phyloP scores from a whole-genome alignment of 176 grass and related monocot species.

The Chloris gayana region DNA sequence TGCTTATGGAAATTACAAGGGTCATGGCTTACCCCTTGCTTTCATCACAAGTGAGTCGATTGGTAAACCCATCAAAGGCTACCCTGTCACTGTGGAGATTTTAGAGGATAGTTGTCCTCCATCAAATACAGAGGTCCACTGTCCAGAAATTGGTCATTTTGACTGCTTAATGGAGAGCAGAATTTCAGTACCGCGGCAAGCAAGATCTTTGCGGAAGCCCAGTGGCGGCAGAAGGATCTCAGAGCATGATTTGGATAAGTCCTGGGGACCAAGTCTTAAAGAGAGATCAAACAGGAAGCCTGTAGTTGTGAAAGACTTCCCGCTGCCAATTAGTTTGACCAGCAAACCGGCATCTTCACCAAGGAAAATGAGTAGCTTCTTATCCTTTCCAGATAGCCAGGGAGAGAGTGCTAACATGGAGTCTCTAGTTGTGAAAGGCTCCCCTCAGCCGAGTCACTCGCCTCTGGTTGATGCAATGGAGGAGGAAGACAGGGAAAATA shows the following conservation, averaged over 20 bases:
- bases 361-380: too few species aligned
- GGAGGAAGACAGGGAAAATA: too few species aligned
- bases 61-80: constrained; percentile 63
- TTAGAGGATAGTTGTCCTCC: constrained; percentile 59
- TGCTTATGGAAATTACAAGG: constrained; percentile 67
- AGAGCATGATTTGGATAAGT: constrained; percentile 43
- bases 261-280: constrained; percentile 37
- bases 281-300: constrained; percentile 53
- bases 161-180: constrained; percentile 45
- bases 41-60: constrained; percentile 84
- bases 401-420: too few species aligned
- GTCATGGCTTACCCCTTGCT: constrained; percentile 61
- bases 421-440: too few species aligned
- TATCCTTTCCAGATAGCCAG: too few species aligned
- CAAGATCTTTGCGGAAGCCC: constrained; percentile 32
- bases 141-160: constrained; percentile 1
- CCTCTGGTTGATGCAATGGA: too few species aligned
- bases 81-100: constrained; percentile 67
- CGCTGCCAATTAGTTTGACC: not conserved
- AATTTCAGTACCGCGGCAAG: constrained; percentile 5
- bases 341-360: constrained; percentile 12
- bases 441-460: too few species aligned
- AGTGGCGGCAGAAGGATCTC: constrained; percentile 26
- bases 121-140: constrained; percentile 35
- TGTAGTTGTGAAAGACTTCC: constrained; percentile 31